Evolutionary conservation across 2,329 filamentous ascomycete genomes (phyloP).

Genomic region (Colletotrichum sublineola): DNA sequence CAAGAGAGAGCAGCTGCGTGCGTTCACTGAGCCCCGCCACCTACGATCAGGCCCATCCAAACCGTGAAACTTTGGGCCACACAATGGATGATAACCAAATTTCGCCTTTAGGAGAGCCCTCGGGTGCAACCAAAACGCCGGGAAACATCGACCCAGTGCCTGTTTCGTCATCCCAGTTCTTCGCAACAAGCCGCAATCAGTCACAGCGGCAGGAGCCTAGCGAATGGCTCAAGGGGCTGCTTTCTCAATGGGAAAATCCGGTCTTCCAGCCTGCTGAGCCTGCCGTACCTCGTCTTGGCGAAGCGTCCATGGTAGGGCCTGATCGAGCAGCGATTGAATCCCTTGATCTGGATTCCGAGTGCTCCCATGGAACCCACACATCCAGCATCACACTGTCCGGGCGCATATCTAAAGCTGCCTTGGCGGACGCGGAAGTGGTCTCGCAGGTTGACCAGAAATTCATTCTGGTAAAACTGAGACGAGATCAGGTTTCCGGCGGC

Average conservation of each 20-base stretch:
- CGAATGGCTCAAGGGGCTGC: constrained; percentile 71
- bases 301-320: constrained; percentile 35
- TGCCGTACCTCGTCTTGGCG: constrained; percentile 58
- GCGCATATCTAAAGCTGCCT: constrained; percentile 71
- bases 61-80: not conserved
- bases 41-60: not conserved
- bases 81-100: not conserved
- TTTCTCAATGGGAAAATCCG: constrained; percentile 81
- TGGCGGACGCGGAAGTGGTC: constrained; percentile 75
- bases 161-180: constrained; percentile 23
- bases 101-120: too few relatives aligned
- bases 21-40: not conserved
- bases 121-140: not conserved
- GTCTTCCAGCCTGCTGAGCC: constrained; percentile 71
- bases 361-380: constrained; percentile 1
- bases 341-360: constrained; percentile 6
- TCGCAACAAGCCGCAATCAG: constrained; percentile 5
- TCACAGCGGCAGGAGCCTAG: constrained; percentile 47
- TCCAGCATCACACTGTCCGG: constrained; percentile 48
- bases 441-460: constrained; percentile 93
- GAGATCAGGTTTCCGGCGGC: constrained; percentile 4
- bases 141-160: not conserved
- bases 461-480: constrained; percentile 75
- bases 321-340: constrained; percentile 4
- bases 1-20: not conserved